Conservation (phyloP, 1,284 basidiomycete genomes). For the Irpex sp. region DNA sequence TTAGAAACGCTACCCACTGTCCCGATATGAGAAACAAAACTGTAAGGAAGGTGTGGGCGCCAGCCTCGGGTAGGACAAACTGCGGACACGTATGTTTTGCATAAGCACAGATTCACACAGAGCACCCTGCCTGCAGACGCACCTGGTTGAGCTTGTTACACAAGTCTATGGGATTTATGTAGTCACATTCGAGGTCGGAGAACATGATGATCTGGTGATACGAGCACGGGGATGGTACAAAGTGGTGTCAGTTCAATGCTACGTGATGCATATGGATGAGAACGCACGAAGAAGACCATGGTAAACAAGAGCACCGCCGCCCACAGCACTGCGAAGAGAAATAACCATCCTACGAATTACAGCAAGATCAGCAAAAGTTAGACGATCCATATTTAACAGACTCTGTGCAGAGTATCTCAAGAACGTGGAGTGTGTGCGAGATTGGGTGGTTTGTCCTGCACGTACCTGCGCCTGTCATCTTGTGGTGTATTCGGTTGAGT, state of each 20-base stretch:
- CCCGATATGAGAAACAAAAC: conserved; percentile 88
- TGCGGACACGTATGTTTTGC: conserved; percentile 29
- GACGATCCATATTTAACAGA: not conserved
- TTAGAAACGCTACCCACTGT: conserved; percentile 92
- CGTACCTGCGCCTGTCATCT: conserved; percentile 14
- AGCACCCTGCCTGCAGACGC: conserved; percentile 10
- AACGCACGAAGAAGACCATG: conserved; percentile 96
- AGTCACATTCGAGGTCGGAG: conserved; percentile 97
- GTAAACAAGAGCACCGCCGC: conserved; percentile 92
- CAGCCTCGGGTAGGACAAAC: conserved; percentile 98
- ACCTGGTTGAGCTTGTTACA: conserved; percentile 99
- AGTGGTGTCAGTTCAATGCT: too few species aligned
- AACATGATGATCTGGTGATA: conserved; percentile 97
- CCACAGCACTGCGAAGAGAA: conserved; percentile 90
- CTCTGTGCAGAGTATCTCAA: too few species aligned
- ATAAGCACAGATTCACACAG: not conserved
- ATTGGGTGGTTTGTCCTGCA: too few species aligned
- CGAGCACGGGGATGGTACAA: too few species aligned
- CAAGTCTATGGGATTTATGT: conserved; percentile 99
- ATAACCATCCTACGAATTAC: conserved; percentile 75
- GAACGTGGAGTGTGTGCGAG: too few species aligned
- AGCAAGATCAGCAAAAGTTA: not conserved
- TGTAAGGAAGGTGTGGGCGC: conserved; percentile 89
- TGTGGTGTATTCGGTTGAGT: not conserved
- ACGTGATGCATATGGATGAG: too few species aligned